Percentiles rank a stretch among this genome's conserved stretches.
Evolutionary conservation across 306 rosid species (phyloP).

Genomic region (Casuarina equisetifolia): DNA sequence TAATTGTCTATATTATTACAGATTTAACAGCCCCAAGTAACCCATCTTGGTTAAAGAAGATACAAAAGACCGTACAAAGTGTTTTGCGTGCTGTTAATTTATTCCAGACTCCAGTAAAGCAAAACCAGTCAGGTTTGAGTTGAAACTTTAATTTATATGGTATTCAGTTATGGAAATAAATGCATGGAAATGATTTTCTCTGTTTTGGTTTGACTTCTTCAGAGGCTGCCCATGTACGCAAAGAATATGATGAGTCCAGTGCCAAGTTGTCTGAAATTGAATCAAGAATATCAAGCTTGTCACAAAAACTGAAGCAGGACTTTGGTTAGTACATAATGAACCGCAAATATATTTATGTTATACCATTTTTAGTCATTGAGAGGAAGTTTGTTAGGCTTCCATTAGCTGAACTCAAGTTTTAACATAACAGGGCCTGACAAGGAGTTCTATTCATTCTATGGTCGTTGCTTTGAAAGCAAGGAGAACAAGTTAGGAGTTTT

Average conservation of each 20-base stretch:
- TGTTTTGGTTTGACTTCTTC: constrained; percentile 36
- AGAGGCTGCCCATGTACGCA: constrained; percentile 89
- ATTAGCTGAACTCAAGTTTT: constrained; percentile 33
- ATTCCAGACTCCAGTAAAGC: constrained; percentile 89
- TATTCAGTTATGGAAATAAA: constrained; percentile 5
- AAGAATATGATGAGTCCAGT: constrained; percentile 91
- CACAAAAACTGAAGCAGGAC: constrained; percentile 74
- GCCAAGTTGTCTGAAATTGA: constrained; percentile 78
- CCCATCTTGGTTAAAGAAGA: constrained; percentile 87
- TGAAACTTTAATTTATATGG: constrained; percentile 12
- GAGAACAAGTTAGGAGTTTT: constrained; percentile 71
- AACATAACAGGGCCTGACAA: constrained; percentile 73
- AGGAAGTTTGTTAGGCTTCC: constrained; percentile 25
- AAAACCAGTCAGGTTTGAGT: constrained; percentile 74
- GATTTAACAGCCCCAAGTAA: constrained; percentile 52
- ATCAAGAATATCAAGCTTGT: constrained; percentile 83
- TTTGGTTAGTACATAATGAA: constrained; percentile 68
- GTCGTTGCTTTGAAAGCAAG: constrained; percentile 86
- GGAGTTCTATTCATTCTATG: constrained; percentile 90
- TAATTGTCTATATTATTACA: constrained; percentile 28
- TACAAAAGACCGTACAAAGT: constrained; percentile 67
- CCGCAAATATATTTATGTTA: constrained; percentile 21
- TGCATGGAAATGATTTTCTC: constrained; percentile 21
- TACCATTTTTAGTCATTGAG: constrained; percentile 19
- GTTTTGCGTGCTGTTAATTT: constrained; percentile 69